phyloP scores from a whole-genome alignment of 495 filamentous ascomycete genomes.

The Filosporella fistucella region DNA sequence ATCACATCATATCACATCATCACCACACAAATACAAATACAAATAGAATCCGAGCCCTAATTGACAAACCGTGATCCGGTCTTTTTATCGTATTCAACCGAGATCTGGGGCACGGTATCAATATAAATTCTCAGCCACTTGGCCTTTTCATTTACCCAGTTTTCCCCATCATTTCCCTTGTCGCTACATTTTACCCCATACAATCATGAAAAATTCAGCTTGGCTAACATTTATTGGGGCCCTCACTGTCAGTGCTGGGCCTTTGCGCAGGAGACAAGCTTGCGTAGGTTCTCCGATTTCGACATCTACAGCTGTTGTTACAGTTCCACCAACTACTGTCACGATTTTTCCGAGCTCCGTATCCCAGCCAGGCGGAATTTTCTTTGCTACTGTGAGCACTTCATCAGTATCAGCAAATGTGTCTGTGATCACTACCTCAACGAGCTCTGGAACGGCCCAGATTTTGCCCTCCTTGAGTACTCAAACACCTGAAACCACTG shows the following conservation, averaged over 20 bases:
- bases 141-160: not conserved
- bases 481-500: slow-evolving; percentile 8
- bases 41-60: too few species aligned
- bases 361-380: slow-evolving; percentile 16
- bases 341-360: not conserved
- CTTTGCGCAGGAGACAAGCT: not conserved
- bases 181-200: not conserved
- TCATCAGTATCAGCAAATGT: slow-evolving; percentile 14
- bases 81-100: too few species aligned
- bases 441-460: not conserved
- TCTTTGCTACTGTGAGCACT: slow-evolving; percentile 5
- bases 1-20: too few species aligned
- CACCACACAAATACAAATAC: too few species aligned
- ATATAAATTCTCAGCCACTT: too few species aligned
- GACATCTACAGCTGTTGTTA: not conserved
- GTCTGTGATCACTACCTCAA: slow-evolving; percentile 6
- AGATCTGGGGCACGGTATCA: too few species aligned
- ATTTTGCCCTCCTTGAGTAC: slow-evolving; percentile 7
- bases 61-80: too few species aligned
- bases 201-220: slow-evolving; percentile 6
- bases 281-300: not conserved
- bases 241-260: not conserved
- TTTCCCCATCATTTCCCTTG: not conserved
- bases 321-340: not conserved
- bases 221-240: slow-evolving; percentile 4